Evolutionary conservation across 1,284 basidiomycete genomes (phyloP), one percentile per base, ranked within the genome.

Genomic region (Entoloma clypeatum): DNA sequence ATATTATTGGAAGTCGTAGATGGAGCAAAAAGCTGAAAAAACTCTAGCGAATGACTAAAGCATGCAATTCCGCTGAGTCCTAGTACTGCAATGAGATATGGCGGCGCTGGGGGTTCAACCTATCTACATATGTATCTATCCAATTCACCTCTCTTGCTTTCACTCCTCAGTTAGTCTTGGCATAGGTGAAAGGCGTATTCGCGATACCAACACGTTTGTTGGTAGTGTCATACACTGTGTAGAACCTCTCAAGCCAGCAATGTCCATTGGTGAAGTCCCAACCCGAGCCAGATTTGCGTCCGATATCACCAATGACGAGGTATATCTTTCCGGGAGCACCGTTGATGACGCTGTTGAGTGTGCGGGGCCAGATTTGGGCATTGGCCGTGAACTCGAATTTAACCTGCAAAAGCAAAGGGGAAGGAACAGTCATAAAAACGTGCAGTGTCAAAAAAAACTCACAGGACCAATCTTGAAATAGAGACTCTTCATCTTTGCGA

Each of bases 181-280:
- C 65, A 18, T 41, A 52, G n/a, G 80, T 83, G 63, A 67, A 75
- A 3, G 62, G 47, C 2, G 78, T 80, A 27, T 63, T 71, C 7
- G 79, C 77, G 39, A 81, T 70, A n/a, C 79, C 79, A 45, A 81
- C 64, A 14, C 64, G 68, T 25, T 56, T 57, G 60, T 77, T 77
- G 31, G 67, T 61, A 21, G 76, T 77, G 53, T 86, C 83, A 53
- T 63, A 83, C 23, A 81, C 77, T 17, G 72, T 71, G 62, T 83
- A 84, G 71, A 77, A 85, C 18, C 81, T 74, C 60, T 85, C 75
- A 39, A 80, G 63, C 71, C 78, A 81, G 19, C 61, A 53, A 52
- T 65, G 71, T 4, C 78, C 77, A 52, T 74, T 67, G 54, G 77
- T 63, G 49, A 77, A 75, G 56, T 74, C 73, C 13, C 75, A 58